These are phyloP conservation scores for Saraca asoca DNA, from an alignment of 331 rosid genomes.

Conservation along the genomic window DNA sequence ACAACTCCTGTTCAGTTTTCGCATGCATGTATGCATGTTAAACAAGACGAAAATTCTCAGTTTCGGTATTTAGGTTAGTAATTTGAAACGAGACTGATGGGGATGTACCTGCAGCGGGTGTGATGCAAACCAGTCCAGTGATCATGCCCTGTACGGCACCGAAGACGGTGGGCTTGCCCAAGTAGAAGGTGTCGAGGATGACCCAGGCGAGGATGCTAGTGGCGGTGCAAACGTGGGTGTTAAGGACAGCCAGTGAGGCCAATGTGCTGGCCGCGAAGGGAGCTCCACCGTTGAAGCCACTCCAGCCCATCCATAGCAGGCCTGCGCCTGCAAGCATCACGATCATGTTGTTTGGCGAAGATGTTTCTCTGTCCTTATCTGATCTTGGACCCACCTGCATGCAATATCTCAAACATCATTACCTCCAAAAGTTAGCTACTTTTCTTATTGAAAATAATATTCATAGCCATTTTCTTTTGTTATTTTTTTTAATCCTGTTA, in stretches of 20 bases:
- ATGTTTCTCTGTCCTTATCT: slow-evolving; percentile 28
- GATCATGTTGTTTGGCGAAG: slow-evolving; percentile 48
- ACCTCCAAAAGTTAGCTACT: not conserved
- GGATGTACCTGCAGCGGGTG: slow-evolving; percentile 50
- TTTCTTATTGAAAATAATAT: not conserved
- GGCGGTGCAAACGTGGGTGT: slow-evolving; percentile 53
- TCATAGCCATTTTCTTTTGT: no score
- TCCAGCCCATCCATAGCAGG: slow-evolving; percentile 68
- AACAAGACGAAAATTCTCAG: not conserved
- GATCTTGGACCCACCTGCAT: slow-evolving; percentile 50
- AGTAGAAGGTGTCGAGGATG: slow-evolving; percentile 38
- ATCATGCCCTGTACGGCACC: slow-evolving; percentile 61
- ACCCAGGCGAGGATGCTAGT: slow-evolving; percentile 49
- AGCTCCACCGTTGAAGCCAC: slow-evolving; percentile 62
- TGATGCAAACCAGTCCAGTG: slow-evolving; percentile 59
- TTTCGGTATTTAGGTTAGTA: no score
- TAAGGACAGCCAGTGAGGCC: slow-evolving; percentile 59
- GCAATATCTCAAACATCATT: not conserved
- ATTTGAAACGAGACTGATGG: no score
- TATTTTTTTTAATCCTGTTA: no score
- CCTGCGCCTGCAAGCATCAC: slow-evolving; percentile 59
- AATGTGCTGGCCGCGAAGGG: slow-evolving; percentile 42
- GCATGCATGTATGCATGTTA: no score
- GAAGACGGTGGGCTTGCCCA: slow-evolving; percentile 49
- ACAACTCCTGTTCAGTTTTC: slow-evolving; percentile 39